phyloP scores from a whole-genome alignment of 345 rosid species.

The Populus deltoides region DNA sequence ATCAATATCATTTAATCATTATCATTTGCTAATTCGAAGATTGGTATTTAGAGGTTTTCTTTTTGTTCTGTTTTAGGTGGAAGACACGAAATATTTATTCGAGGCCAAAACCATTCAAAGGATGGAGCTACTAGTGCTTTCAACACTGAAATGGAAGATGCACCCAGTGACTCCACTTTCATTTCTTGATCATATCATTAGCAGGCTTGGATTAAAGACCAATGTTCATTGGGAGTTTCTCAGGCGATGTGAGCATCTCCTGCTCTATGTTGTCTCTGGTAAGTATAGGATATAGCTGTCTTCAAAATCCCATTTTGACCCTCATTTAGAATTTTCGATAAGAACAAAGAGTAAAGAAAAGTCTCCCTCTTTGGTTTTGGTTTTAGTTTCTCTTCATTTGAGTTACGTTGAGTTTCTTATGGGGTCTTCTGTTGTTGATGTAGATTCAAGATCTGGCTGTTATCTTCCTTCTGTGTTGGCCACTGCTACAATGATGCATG shows the following conservation, averaged over 20 bases:
- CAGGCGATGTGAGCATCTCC: conserved; percentile 25
- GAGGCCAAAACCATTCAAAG: conserved; percentile 35
- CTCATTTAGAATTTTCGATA: conserved; percentile 13
- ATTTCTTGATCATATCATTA: conserved; percentile 29
- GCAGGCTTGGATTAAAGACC: conserved; percentile 26
- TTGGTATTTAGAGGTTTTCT: background rate
- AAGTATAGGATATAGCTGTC: background rate
- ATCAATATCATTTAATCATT: background rate
- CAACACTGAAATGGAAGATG: conserved; percentile 38
- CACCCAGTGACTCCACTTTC: conserved; percentile 35
- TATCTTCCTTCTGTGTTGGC: conserved; percentile 26
- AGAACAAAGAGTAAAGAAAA: conserved; percentile 10
- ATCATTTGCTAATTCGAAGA: background rate
- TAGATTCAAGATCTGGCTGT: conserved; percentile 28
- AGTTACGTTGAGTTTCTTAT: background rate
- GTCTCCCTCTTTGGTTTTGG: conserved; percentile 9
- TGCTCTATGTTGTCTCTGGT: conserved; percentile 25
- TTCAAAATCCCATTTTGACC: background rate
- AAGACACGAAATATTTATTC: conserved; percentile 22
- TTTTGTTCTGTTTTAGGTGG: conserved; percentile 14
- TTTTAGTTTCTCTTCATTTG: background rate
- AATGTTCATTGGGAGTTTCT: conserved; percentile 25
- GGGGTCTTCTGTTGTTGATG: background rate
- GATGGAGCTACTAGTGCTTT: conserved; percentile 34
- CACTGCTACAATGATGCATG: conserved; percentile 34